Evolutionary conservation across 2,329 filamentous ascomycete species (phyloP).

Genomic region (Alternaria longipes): DNA sequence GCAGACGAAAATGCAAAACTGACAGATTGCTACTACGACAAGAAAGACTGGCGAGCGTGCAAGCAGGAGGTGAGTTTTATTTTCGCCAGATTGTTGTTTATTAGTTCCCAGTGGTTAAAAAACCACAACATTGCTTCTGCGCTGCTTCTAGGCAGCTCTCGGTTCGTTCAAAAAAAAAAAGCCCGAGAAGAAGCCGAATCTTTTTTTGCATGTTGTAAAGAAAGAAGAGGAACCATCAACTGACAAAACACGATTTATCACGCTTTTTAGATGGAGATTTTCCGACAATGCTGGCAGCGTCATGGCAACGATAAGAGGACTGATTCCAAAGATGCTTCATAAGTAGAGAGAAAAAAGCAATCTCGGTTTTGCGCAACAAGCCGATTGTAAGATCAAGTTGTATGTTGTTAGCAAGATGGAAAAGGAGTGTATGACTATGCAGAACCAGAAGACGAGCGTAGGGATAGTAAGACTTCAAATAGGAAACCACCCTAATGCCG

Average conservation of each 20-base stretch:
- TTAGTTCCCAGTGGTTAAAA: not conserved
- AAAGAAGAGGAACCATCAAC: not conserved
- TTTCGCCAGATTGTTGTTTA: too few species aligned
- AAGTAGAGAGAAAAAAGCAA: not conserved
- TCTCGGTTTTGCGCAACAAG: not conserved
- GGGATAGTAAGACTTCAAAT: too few species aligned
- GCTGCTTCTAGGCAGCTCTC: too few species aligned
- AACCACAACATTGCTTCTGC: slow-evolving; percentile 6
- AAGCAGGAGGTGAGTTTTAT: slow-evolving; percentile 76
- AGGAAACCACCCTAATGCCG: too few species aligned
- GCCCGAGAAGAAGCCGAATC: too few species aligned
- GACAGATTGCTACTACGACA: slow-evolving; percentile 95
- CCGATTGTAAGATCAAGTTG: not conserved
- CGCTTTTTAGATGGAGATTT: slow-evolving; percentile 80
- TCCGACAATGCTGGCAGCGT: slow-evolving; percentile 89
- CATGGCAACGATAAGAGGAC: slow-evolving; percentile 89
- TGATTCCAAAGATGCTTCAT: slow-evolving; percentile 70
- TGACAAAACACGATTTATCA: too few species aligned
- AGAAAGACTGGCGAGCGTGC: slow-evolving; percentile 94
- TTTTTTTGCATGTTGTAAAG: too few species aligned
- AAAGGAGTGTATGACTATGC: not conserved
- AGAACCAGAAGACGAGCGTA: too few species aligned
- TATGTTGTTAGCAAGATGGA: not conserved
- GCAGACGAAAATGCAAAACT: slow-evolving; percentile 91
- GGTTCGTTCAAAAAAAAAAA: too few species aligned